phyloP scores from a whole-genome alignment of 495 filamentous ascomycete genomes.

The Penicillium chermesinum region DNA sequence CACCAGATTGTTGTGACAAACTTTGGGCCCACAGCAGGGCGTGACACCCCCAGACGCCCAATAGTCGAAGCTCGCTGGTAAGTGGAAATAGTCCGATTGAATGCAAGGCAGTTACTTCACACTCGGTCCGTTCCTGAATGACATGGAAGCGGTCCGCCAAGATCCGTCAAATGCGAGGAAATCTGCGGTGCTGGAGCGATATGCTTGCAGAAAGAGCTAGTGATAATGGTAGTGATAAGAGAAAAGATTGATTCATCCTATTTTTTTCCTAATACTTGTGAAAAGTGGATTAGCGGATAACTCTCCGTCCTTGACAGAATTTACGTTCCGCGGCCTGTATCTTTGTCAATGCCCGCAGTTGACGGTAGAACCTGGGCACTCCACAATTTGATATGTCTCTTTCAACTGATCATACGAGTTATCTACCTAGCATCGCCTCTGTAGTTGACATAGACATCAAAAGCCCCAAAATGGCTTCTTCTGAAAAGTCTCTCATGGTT shows the following conservation, averaged over 20 bases:
- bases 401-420: neutral
- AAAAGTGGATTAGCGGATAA: neutral
- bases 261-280: neutral
- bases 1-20: too few relatives aligned
- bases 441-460: neutral
- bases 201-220: neutral
- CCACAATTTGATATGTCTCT: neutral
- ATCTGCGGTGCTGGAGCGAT: neutral
- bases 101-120: neutral
- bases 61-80: neutral
- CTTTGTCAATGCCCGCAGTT: neutral
- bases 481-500: constrained; percentile 19
- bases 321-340: neutral
- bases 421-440: constrained; percentile 3
- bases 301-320: neutral
- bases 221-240: neutral
- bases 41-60: neutral
- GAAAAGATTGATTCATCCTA: neutral
- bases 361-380: neutral
- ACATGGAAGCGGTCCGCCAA: neutral
- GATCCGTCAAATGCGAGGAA: neutral
- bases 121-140: neutral
- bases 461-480: constrained; percentile 1
- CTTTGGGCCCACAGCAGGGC: neutral
- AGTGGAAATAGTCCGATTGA: neutral